phyloP scores from a whole-genome alignment of 768 basidiomycete species.

The Phaeotremella fagi region DNA sequence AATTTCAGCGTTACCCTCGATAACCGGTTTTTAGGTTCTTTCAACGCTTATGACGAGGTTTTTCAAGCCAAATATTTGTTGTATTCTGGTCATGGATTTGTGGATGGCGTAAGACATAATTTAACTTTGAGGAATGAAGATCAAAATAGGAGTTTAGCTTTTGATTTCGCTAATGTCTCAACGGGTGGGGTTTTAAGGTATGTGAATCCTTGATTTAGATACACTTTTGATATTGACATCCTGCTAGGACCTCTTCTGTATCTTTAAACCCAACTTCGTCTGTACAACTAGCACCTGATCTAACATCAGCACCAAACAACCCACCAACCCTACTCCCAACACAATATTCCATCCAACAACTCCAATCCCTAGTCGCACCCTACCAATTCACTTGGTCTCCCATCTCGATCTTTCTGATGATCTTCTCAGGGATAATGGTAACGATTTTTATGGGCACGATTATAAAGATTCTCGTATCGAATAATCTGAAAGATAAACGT shows the following conservation, averaged over 20 bases:
- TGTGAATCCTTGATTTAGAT: too few relatives aligned
- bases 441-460: not conserved
- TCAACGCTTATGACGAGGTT: conserved; percentile 1
- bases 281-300: not conserved
- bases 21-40: conserved; percentile 7
- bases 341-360: conserved; percentile 9
- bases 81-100: conserved; percentile 18
- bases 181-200: too few relatives aligned
- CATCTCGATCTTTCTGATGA: conserved; percentile 21
- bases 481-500: not conserved
- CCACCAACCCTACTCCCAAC: not conserved
- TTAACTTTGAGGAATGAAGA: conserved; percentile 12
- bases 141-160: conserved; percentile 15
- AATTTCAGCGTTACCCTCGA: conserved; percentile 18
- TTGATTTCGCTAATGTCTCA: conserved; percentile 15
- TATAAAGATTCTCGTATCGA: not conserved
- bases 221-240: too few relatives aligned
- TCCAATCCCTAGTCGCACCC: conserved; percentile 3
- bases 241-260: too few relatives aligned
- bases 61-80: conserved; percentile 10
- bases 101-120: conserved; percentile 7
- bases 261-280: too few relatives aligned
- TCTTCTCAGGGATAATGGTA: conserved; percentile 11
- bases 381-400: conserved; percentile 24
- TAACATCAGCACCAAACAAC: not conserved